Percentiles rank a stretch among this genome's conserved stretches.
These are phyloP conservation scores for Leishmania martiniquensis DNA, from an alignment of 208 protist genomes.

Conservation along the genomic window DNA sequence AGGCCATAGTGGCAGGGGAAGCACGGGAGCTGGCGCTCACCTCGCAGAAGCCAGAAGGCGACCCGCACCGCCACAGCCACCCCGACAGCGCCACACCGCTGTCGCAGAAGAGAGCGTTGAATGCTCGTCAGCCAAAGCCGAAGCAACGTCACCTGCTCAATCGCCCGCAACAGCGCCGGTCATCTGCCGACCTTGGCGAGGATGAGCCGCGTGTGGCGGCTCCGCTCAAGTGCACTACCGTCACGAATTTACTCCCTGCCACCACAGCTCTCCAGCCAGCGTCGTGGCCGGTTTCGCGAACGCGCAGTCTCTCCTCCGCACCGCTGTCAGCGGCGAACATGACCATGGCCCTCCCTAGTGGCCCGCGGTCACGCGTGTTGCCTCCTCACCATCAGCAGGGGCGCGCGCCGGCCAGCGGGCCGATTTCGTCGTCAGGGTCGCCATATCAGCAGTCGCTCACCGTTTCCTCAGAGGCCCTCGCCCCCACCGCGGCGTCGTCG, in stretches of 20 bases:
- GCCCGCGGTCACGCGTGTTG: neutral
- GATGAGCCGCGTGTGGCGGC: neutral
- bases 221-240: constrained; percentile 2
- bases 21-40: neutral
- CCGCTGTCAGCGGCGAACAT: neutral
- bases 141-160: neutral
- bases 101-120: neutral
- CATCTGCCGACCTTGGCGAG: neutral
- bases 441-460: neutral
- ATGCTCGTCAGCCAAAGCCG: neutral
- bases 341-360: neutral
- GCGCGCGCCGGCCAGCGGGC: neutral
- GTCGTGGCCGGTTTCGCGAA: neutral
- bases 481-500: neutral
- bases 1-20: neutral
- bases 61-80: neutral
- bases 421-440: constrained; percentile 3
- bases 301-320: neutral
- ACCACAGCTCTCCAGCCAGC: neutral
- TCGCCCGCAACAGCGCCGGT: constrained; percentile 1
- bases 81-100: neutral
- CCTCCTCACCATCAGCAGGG: constrained; percentile 4
- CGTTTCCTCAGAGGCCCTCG: neutral
- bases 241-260: constrained; percentile 10
- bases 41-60: neutral